phyloP scores from a whole-genome alignment of 257 asterid genomes.

The Sherardia arvensis region DNA sequence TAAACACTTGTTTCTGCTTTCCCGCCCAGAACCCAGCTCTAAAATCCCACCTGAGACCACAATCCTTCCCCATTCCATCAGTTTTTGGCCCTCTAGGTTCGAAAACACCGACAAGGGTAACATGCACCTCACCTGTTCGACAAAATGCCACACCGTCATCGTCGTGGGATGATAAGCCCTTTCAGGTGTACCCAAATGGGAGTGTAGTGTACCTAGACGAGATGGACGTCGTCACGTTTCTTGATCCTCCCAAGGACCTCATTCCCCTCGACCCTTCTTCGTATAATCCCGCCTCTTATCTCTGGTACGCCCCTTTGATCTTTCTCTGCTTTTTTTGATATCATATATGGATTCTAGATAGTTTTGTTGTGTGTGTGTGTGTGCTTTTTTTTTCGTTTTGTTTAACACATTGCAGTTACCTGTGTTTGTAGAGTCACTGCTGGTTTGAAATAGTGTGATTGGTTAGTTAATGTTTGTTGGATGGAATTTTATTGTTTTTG shows the following conservation, averaged over 20 bases:
- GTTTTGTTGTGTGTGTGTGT: neutral
- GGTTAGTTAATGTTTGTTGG: neutral
- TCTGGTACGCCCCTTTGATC: slow-evolving; percentile 37
- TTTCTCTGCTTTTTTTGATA: neutral
- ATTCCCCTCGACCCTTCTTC: slow-evolving; percentile 78
- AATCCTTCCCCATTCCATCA: neutral
- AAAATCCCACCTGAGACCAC: neutral
- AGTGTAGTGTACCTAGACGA: slow-evolving; percentile 41
- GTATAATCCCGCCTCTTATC: slow-evolving; percentile 70
- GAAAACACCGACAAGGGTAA: neutral
- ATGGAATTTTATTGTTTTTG: neutral
- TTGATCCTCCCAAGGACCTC: slow-evolving; percentile 70
- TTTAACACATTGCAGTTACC: too few relatives aligned
- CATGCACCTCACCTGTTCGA: neutral
- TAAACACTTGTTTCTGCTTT: neutral
- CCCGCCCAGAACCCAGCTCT: neutral
- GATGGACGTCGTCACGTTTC: slow-evolving; percentile 59
- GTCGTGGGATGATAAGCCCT: slow-evolving; percentile 41
- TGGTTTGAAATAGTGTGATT: neutral
- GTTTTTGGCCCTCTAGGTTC: neutral
- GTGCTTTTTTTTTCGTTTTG: too few relatives aligned
- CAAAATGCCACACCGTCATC: slow-evolving; percentile 7
- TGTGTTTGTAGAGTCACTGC: neutral
- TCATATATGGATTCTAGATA: neutral
- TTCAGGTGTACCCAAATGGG: slow-evolving; percentile 27